Conservation (phyloP, 306 rosid species). For the Acmispon strigosus region DNA sequence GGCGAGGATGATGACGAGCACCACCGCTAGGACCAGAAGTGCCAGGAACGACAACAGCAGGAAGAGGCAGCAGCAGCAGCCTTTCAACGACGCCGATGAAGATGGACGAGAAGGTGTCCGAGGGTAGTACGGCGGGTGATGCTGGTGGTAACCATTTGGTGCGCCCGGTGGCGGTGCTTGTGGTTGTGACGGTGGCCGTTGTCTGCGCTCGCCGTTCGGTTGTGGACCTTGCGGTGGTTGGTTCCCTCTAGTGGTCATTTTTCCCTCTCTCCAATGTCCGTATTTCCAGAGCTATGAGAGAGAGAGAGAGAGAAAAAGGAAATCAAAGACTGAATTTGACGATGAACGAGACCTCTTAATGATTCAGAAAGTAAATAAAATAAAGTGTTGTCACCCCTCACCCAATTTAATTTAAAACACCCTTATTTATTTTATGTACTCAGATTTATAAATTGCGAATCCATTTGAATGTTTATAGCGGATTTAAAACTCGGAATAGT, state of each 20-base stretch:
- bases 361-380: not conserved
- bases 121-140: conserved; percentile 27
- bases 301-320: not conserved
- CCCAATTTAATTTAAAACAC: no score
- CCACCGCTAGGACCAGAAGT: conserved; percentile 61
- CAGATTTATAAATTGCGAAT: no score
- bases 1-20: conserved; percentile 71
- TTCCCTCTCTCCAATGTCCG: not conserved
- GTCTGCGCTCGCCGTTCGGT: conserved; percentile 4
- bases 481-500: no score
- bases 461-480: no score
- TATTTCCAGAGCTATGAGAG: not conserved
- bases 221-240: not conserved
- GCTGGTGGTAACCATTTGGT: conserved; percentile 3
- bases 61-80: conserved; percentile 94
- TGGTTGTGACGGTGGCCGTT: conserved; percentile 4
- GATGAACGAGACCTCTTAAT: not conserved
- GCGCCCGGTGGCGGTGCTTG: not conserved
- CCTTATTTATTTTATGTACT: no score
- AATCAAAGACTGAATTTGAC: not conserved
- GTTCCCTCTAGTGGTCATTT: conserved; percentile 20
- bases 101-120: conserved; percentile 39
- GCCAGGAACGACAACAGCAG: conserved; percentile 80
- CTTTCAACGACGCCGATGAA: conserved; percentile 68
- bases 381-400: no score